Conservation (phyloP, 306 rosid genomes). For the Pterocarpus santalinus region DNA sequence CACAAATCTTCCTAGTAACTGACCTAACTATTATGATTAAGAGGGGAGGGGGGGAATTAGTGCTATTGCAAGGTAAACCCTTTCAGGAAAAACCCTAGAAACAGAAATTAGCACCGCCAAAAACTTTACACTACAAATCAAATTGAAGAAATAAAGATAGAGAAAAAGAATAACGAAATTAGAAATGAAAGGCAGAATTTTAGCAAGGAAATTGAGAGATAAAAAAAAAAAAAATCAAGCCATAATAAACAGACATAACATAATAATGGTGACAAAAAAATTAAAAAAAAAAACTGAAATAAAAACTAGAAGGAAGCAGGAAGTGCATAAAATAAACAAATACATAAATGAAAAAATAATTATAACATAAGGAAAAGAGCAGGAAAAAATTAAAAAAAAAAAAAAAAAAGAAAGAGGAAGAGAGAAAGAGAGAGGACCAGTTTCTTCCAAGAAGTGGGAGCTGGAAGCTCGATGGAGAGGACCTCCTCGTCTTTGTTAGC, state of each 20-base stretch:
- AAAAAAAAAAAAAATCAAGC: background rate
- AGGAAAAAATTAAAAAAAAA: too few relatives aligned
- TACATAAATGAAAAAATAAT: too few relatives aligned
- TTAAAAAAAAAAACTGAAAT: background rate
- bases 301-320: background rate
- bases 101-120: constrained; percentile 17
- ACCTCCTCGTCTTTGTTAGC: too few relatives aligned
- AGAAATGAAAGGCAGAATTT: background rate
- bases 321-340: background rate
- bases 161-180: background rate
- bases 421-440: too few relatives aligned
- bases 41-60: background rate
- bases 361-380: too few relatives aligned
- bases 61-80: background rate
- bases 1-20: background rate
- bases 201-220: background rate
- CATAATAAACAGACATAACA: background rate
- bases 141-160: background rate
- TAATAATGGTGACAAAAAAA: background rate
- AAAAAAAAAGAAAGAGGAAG: too few relatives aligned
- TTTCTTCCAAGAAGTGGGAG: too few relatives aligned
- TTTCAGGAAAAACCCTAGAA: constrained; percentile 45
- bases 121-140: background rate
- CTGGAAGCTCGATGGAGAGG: too few relatives aligned
- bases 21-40: background rate